Evolutionary conservation across 495 filamentous ascomycete genomes (phyloP).

Genomic region (Trichocladium uniseriatum): DNA sequence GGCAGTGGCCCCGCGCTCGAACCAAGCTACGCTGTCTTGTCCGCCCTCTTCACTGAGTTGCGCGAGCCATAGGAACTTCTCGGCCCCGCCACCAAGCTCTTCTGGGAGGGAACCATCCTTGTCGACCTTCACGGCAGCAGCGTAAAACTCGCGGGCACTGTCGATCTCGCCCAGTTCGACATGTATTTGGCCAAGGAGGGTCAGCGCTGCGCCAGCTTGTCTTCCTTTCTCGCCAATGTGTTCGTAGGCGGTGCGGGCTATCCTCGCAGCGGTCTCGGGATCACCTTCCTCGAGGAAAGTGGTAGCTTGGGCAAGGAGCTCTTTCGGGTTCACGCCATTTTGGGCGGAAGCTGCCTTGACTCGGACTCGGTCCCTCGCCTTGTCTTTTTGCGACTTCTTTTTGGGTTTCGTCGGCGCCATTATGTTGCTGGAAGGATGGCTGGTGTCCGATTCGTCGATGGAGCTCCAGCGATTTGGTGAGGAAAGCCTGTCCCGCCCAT

Average conservation of each 20-base stretch:
- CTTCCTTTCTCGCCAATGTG: constrained; percentile 31
- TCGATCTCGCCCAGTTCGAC: constrained; percentile 77
- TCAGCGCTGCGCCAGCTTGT: constrained; percentile 54
- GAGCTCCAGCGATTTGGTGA: background rate
- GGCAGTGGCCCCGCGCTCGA: constrained; percentile 65
- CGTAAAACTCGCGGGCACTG: constrained; percentile 57
- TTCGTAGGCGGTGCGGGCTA: constrained; percentile 53
- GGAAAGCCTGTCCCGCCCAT: background rate
- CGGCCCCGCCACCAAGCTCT: constrained; percentile 63
- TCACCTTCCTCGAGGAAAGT: constrained; percentile 62
- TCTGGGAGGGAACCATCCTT: constrained; percentile 57
- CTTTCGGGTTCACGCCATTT: constrained; percentile 26
- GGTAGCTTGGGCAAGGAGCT: constrained; percentile 56
- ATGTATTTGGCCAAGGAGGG: constrained; percentile 72
- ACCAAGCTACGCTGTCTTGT: constrained; percentile 75
- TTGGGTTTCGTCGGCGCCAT: constrained; percentile 41
- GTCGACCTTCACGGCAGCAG: constrained; percentile 61
- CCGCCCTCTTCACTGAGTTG: constrained; percentile 87
- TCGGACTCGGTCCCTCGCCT: constrained; percentile 21
- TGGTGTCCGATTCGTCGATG: background rate
- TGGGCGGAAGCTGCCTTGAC: constrained; percentile 23
- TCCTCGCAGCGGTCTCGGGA: constrained; percentile 54
- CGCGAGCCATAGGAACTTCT: constrained; percentile 93
- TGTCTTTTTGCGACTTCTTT: constrained; percentile 29
- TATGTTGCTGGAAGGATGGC: background rate